Percentiles rank a stretch among this genome's conserved stretches.
Conservation (phyloP, 768 basidiomycete species). For the Russula virescens region DNA sequence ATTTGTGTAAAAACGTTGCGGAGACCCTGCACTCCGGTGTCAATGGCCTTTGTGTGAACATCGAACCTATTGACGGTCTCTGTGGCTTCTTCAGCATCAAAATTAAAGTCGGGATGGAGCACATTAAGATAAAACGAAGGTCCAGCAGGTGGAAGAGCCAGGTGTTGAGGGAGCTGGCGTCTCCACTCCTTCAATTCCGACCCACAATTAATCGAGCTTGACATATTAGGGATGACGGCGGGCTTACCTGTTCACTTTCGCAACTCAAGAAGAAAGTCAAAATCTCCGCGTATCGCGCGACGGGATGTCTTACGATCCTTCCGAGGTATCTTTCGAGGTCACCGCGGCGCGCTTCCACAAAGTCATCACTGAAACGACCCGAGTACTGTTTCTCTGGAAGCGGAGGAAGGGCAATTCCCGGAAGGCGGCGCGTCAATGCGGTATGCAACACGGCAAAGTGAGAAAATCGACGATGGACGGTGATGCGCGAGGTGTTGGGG, state of each 20-base stretch:
- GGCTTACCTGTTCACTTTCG: slow-evolving; percentile 65
- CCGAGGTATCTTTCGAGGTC: slow-evolving; percentile 77
- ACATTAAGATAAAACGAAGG: slow-evolving; percentile 73
- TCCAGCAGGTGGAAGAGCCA: slow-evolving; percentile 60
- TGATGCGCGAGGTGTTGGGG: slow-evolving; percentile 49
- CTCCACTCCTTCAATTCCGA: slow-evolving; percentile 58
- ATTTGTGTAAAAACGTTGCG: slow-evolving; percentile 56
- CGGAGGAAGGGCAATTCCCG: slow-evolving; percentile 73
- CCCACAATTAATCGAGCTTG: background rate
- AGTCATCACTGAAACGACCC: slow-evolving; percentile 72
- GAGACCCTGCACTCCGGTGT: slow-evolving; percentile 61
- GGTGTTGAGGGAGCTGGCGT: slow-evolving; percentile 52
- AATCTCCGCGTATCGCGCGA: slow-evolving; percentile 73
- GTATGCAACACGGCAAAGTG: slow-evolving; percentile 78
- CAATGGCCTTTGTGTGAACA: slow-evolving; percentile 57
- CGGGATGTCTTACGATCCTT: slow-evolving; percentile 65
- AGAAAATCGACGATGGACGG: slow-evolving; percentile 77
- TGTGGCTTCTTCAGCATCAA: slow-evolving; percentile 66
- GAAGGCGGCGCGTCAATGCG: slow-evolving; percentile 59
- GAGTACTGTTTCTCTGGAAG: slow-evolving; percentile 84
- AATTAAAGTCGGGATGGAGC: slow-evolving; percentile 80
- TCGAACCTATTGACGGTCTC: slow-evolving; percentile 58
- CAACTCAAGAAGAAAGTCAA: slow-evolving; percentile 74
- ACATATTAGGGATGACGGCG: background rate
- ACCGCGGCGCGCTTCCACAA: slow-evolving; percentile 75